phyloP scores from a whole-genome alignment of 495 filamentous ascomycete species.

The Gamarada debralockiae region DNA sequence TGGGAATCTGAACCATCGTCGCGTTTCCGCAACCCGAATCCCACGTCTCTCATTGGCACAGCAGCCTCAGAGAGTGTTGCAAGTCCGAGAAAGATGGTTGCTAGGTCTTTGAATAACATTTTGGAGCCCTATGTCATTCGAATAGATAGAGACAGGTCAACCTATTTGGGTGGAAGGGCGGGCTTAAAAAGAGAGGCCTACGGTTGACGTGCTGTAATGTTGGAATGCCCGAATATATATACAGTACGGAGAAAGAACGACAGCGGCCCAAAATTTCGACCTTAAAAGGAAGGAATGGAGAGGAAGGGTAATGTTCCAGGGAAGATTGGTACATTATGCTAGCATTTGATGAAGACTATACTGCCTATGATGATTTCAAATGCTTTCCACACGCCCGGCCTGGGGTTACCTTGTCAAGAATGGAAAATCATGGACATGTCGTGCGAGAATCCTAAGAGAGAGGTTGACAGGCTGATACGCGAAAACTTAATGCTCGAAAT shows the following conservation, averaged over 20 bases:
- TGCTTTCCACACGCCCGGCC: background rate
- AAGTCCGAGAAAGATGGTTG: background rate
- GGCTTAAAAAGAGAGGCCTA: background rate
- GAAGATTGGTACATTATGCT: background rate
- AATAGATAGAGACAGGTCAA: background rate
- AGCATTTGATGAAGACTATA: background rate
- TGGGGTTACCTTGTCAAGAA: background rate
- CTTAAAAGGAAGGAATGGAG: background rate
- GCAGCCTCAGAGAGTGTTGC: constrained; percentile 1
- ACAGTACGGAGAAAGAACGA: background rate
- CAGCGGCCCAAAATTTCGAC: no score
- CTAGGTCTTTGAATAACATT: background rate
- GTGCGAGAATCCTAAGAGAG: background rate
- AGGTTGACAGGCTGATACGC: background rate
- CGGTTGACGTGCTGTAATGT: background rate
- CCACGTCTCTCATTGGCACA: background rate
- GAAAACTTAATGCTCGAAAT: background rate
- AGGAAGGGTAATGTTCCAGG: background rate
- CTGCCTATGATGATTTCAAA: background rate
- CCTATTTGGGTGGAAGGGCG: background rate
- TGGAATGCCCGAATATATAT: background rate
- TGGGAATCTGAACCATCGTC: background rate
- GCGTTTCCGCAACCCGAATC: background rate
- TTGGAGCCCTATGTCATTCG: background rate
- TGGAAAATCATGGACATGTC: background rate